Evolutionary conservation across 495 filamentous ascomycete species (phyloP).

Genomic region (Penicillium dipodomyicola): DNA sequence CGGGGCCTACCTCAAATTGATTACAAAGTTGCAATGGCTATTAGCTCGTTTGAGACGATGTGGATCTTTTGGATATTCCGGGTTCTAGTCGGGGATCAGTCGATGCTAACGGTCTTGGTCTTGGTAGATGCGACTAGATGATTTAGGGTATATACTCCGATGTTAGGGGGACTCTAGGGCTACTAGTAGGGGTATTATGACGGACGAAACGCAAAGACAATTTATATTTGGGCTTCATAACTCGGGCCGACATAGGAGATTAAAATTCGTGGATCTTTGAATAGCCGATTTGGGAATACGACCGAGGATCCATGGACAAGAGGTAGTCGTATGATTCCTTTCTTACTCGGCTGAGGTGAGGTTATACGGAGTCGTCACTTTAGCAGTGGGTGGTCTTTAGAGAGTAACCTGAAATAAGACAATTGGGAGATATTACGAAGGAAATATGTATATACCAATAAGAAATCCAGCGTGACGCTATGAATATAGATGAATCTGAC

Average conservation of each 20-base stretch:
- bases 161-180: neutral
- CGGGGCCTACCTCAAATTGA: neutral
- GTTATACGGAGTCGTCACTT: neutral
- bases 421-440: neutral
- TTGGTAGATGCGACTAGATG: neutral
- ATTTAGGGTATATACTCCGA: neutral
- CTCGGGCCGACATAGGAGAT: neutral
- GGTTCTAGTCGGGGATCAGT: neutral
- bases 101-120: neutral
- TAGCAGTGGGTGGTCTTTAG: neutral
- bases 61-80: neutral
- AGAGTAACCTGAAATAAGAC: neutral
- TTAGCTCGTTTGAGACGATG: conserved; percentile 1
- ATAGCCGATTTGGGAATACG: conserved; percentile 2
- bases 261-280: neutral
- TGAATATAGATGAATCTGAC: neutral
- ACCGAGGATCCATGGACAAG: neutral
- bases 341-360: neutral
- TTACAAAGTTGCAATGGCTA: neutral
- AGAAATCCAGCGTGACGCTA: neutral
- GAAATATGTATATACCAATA: neutral
- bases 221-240: neutral
- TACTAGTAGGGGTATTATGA: neutral
- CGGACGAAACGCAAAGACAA: neutral
- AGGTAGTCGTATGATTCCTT: neutral